Percentiles rank a stretch among this genome's conserved stretches.
Evolutionary conservation across 192 early-diverging fungal genomes (phyloP).

Genomic region (Rhizoclosmatium sp.): DNA sequence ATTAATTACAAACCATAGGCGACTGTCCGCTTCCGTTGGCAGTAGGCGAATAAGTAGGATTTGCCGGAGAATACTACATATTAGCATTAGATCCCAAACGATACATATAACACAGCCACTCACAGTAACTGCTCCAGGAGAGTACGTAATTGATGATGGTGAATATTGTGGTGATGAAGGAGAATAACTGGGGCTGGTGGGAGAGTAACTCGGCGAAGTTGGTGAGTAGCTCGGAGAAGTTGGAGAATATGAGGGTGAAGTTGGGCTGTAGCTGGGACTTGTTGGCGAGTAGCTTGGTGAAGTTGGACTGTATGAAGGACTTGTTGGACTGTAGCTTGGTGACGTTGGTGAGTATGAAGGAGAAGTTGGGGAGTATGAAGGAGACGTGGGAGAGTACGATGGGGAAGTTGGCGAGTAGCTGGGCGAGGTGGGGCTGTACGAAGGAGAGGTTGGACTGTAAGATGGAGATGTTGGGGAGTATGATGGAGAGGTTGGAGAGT

Average conservation of each 20-base stretch:
- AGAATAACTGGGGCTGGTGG: conserved; percentile 79
- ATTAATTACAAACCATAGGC: conserved; percentile 7
- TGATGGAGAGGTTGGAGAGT: conserved; percentile 61
- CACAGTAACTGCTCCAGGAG: conserved; percentile 38
- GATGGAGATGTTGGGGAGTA: conserved; percentile 77
- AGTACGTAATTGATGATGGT: conserved; percentile 58
- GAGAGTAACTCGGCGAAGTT: conserved; percentile 69
- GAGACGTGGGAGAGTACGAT: conserved; percentile 76
- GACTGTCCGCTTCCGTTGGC: conserved; percentile 9
- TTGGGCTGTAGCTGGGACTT: conserved; percentile 76
- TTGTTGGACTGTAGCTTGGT: conserved; percentile 67
- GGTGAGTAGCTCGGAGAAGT: conserved; percentile 82
- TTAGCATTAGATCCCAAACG: conserved; percentile 41
- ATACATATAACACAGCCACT: background rate
- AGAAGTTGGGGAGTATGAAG: conserved; percentile 75
- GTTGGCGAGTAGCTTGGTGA: conserved; percentile 83
- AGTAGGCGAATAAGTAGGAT: conserved; percentile 48
- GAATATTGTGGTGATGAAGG: conserved; percentile 74
- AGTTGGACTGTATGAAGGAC: conserved; percentile 69
- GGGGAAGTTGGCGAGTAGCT: conserved; percentile 78
- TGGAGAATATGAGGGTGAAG: conserved; percentile 63
- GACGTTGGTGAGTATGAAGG: conserved; percentile 51
- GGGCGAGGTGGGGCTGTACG: conserved; percentile 79
- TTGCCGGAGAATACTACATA: conserved; percentile 50
- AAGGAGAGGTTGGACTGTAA: conserved; percentile 78